These are phyloP conservation scores for Cladorrhinum samala DNA, from an alignment of 495 filamentous ascomycete genomes.

Conservation along the genomic window DNA sequence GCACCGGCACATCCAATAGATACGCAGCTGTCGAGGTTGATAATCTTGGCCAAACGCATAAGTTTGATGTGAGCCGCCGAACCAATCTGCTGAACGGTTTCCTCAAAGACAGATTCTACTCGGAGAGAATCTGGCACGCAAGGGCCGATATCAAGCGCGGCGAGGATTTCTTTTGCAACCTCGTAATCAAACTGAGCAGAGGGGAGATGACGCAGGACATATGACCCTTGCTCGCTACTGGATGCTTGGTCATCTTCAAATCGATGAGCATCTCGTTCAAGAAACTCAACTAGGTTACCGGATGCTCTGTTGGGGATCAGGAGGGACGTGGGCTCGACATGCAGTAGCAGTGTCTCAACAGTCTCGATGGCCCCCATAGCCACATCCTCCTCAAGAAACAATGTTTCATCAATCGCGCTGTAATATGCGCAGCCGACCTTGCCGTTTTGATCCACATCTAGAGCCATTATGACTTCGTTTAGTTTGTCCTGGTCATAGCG, in stretches of 20 bases:
- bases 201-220: constrained; percentile 66
- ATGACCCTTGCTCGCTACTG: constrained; percentile 40
- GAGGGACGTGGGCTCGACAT: constrained; percentile 74
- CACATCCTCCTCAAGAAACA: constrained; percentile 81
- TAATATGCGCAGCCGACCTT: constrained; percentile 88
- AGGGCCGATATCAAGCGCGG: constrained; percentile 47
- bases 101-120: constrained; percentile 48
- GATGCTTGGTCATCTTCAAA: constrained; percentile 25
- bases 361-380: constrained; percentile 61
- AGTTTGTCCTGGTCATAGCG: constrained; percentile 44
- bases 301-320: constrained; percentile 67
- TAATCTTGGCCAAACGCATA: constrained; percentile 61
- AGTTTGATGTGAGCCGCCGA: constrained; percentile 57
- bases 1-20: constrained; percentile 75
- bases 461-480: constrained; percentile 75
- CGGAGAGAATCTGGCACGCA: constrained; percentile 46
- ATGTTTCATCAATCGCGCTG: constrained; percentile 60
- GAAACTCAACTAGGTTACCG: constrained; percentile 45
- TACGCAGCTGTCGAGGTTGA: constrained; percentile 69
- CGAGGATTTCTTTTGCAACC: constrained; percentile 60
- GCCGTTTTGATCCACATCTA: constrained; percentile 66
- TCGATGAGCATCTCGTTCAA: constrained; percentile 37
- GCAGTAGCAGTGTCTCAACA: constrained; percentile 68
- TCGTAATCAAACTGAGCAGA: constrained; percentile 74
- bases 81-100: constrained; percentile 42